phyloP scores from a whole-genome alignment of 176 grass and related monocot genomes.

The Olyra latifolia region DNA sequence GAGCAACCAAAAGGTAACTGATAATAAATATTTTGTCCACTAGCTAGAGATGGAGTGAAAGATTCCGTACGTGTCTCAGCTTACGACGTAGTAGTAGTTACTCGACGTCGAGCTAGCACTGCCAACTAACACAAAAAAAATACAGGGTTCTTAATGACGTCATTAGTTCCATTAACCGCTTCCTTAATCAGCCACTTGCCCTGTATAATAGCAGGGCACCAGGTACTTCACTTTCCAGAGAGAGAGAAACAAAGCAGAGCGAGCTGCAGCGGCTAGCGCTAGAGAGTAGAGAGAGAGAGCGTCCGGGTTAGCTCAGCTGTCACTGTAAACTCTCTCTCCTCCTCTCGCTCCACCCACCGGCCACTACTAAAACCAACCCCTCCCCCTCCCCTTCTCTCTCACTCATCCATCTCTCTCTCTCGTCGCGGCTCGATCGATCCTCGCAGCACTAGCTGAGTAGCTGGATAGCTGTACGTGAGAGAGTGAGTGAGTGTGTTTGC shows the following conservation, averaged over 20 bases:
- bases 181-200: conserved; percentile 17
- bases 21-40: too few species aligned
- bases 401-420: not conserved
- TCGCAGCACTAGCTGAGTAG: not conserved
- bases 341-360: not conserved
- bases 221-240: not conserved
- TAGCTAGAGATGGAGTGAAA: too few species aligned
- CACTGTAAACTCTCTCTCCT: conserved; percentile 20
- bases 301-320: conserved; percentile 30
- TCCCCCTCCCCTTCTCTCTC: not conserved
- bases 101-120: not conserved
- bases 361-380: conserved; percentile 27
- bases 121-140: not conserved
- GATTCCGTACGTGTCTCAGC: too few species aligned
- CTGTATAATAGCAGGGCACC: not conserved
- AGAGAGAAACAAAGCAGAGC: not conserved
- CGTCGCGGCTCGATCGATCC: not conserved
- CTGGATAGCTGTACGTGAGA: not conserved
- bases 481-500: too few species aligned
- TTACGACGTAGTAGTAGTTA: not conserved
- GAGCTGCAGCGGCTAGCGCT: not conserved
- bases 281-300: not conserved
- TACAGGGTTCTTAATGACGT: not conserved
- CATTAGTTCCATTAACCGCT: conserved; percentile 8
- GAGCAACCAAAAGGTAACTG: too few species aligned